phyloP scores from a whole-genome alignment of 75 land plant genomes.

The Picea sitchensis region DNA sequence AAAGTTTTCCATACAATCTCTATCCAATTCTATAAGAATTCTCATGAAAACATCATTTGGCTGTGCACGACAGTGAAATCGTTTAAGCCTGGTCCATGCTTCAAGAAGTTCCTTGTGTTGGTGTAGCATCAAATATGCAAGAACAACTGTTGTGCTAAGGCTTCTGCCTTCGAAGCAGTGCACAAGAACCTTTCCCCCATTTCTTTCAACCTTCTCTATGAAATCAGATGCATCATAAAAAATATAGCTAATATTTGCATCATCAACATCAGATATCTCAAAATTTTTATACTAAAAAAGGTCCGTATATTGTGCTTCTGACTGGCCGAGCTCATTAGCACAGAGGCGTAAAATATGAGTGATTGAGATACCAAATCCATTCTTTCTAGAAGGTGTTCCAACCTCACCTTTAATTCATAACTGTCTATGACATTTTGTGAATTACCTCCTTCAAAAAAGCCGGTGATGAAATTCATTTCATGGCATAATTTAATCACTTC shows the following conservation, averaged over 20 bases:
- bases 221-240: conserved; percentile 35
- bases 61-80: conserved; percentile 29
- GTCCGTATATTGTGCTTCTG: conserved; percentile 2
- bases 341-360: conserved; percentile 42
- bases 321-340: conserved; percentile 22
- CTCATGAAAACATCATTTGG: conserved; percentile 47
- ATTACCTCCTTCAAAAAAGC: conserved; percentile 31
- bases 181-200: conserved; percentile 29
- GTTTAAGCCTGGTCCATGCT: conserved; percentile 32
- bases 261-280: conserved; percentile 21
- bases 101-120: conserved; percentile 13
- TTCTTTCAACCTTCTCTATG: conserved; percentile 10
- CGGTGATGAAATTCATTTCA: conserved; percentile 30
- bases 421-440: conserved; percentile 32
- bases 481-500: conserved; percentile 29
- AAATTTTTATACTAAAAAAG: conserved; percentile 7
- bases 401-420: conserved; percentile 44
- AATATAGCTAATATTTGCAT: conserved; percentile 21
- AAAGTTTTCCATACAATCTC: conserved; percentile 24
- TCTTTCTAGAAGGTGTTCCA: conserved; percentile 44
- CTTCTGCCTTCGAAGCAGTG: conserved; percentile 40
- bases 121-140: conserved; percentile 29
- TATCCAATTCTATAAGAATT: conserved; percentile 25
- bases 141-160: conserved; percentile 30
- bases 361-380: conserved; percentile 25